Base-by-base conservation (phyloP, 306 rosid species). In the Quillaja saponaria region DNA sequence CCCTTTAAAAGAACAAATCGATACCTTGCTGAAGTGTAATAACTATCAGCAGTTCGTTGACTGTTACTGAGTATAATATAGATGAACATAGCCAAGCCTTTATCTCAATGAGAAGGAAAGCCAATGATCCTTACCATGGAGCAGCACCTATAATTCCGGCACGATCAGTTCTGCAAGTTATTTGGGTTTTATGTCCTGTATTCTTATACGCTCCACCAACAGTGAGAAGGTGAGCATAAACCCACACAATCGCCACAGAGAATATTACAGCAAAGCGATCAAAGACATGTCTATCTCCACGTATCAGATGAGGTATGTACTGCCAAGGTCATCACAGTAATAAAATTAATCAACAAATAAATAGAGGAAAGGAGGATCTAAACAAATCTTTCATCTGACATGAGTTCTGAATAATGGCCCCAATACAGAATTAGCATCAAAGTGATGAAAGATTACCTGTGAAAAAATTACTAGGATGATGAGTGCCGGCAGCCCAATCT, bases 401-500 rank as follows among this genome's bases (percentile, higher is more conserved):
- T 49, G 33, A 25, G 39, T 34, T 18, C 33, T 33, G 34, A 13
- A 57, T 8, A 10, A 33, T 33, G 63, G 34, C 12, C 48, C 49
- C 25, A 69, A 44, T 13, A 39, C 55, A 73, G 35, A 44, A 61
- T 46, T 18, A 55, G 48, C 49, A 61, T 51, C 18, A 25, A 35
- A 47, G 55, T 14, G 59, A 59, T 37, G 25, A 54, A 33, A 63
- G 37, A 28, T 52, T 81, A 92, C 96, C 95, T 92, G 99, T 14
- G 96, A 89, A 66, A 92, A 80, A 66, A 89, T 8, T 58, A 92
- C 67, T 7, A 92, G 78, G 19, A 92, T 25, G 66, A 89, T 33
- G 44, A 92, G 78, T 74, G 83, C 91, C 7, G 99, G 99, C 67
- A 92, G 83, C 33, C 99, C 96, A 69, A 92, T 92, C 86, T 92